Evolutionary conservation across 495 filamentous ascomycete species (phyloP), one percentile per base, ranked within the genome.

Genomic region (Usnea hakonensis): DNA sequence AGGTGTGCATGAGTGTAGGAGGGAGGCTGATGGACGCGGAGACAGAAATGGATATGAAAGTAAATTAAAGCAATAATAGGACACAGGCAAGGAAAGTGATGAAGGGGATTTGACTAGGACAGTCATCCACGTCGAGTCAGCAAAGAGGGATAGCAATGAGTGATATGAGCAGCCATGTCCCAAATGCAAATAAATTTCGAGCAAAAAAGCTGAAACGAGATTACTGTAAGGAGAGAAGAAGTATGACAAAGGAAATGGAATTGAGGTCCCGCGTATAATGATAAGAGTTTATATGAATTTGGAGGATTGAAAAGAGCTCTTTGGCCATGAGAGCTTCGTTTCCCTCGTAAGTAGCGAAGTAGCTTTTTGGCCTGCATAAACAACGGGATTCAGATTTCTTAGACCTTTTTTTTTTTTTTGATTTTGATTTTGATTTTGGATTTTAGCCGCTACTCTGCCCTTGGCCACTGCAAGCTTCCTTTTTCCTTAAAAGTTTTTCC

Each of bases 21-120:
- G 36, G 28, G 32, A 50, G 9, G 53, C 17, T 23, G 43, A 30
- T 19, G 19, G 26, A 14, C 6, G 38, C 19, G 40, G 48, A n/a
- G n/a, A 60, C 37, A 55, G 11, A 37, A 54, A 28, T 17, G 52
- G 21, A 36, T 17, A 53, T 52, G 14, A n/a, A 26, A 33, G 53
- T 44, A 48, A 11, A 64, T 40, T 44, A 64, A 28, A 52, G 62
- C n/a, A n/a, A n/a, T n/a, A 59, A 64, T 35, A 19, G 16, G 16
- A 13, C 16, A 3, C 4, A 35, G 23, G 35, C 46, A 64, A 61
- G 46, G 46, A 61, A 30, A 52, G 26, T 48, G 52, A 48, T 26
- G 1, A 37, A 36, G 37, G 35, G 38, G 48, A 17, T 54, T n/a
- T 33, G 35, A 26, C 35, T 30, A 38, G 36, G 30, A 13, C 40